Evolutionary conservation across 148 eudicot species (phyloP), one percentile per base, ranked within the genome.

Genomic region (Arbutus unedo): DNA sequence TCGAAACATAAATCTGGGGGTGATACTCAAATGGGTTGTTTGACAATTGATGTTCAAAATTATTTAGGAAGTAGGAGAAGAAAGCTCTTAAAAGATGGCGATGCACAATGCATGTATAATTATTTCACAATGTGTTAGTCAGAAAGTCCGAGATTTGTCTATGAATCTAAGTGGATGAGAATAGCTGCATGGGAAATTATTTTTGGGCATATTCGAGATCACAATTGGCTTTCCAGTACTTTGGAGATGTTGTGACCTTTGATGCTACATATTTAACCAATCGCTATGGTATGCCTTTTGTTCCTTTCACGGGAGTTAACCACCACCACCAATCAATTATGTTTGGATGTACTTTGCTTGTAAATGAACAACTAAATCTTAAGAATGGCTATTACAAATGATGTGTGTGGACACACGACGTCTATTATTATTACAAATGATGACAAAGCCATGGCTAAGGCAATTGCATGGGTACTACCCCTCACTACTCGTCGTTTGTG

Each of bases 331-430:
- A 41, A 47, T 70, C 48, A 41, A 18, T 15, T 31, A 31, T 31
- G 38, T 31, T 31, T 31, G 38, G 74, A 15, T 70, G 74, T 41
- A 47, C 74, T 41, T 70, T 70, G 14, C 74, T 38, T 6, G 74
- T 70, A 4, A 41, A 41, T 41, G 31, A 70, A 11, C 74, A 15
- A 41, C 5, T 38, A 48, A 70, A 41, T 70, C 74, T 70, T 70
- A 70, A 41, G 70, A 21, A 70, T 70, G 74, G 74, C 74, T 70
- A 70, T 70, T 70, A 25, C 38, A 70, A 70, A 41, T n/a, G n/a
- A n/a, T n/a, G n/a, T 70, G 74, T 41, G 74, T 41, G 74, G 74
- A 70, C 48, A 15, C 14, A 25, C 7, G 13, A 48, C 74, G 14
- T 41, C 16, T 15, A 41, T 70, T 41, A 70, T 41, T 15, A 70